phyloP scores from a whole-genome alignment of 2,329 filamentous ascomycete genomes.

The Fusarium brevicatenulatum region DNA sequence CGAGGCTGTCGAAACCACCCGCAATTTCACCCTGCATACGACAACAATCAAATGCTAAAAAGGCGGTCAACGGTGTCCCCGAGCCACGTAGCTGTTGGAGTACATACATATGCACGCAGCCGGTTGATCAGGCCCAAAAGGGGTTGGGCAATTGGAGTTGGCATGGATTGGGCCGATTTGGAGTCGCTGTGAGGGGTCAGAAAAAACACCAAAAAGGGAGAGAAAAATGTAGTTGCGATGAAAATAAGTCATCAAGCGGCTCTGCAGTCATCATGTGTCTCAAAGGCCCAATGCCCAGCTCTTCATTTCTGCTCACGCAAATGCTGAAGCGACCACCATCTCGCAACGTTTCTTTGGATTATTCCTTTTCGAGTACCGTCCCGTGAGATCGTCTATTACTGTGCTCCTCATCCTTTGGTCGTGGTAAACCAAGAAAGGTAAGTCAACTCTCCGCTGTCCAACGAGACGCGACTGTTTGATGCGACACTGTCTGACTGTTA shows the following conservation, averaged over 20 bases:
- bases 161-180: neutral
- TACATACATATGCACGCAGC: constrained; percentile 1
- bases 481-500: neutral
- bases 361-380: neutral
- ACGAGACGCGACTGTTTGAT: neutral
- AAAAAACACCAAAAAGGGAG: neutral
- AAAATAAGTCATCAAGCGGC: neutral
- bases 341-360: neutral
- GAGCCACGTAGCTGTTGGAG: constrained; percentile 3
- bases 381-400: neutral
- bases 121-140: constrained; percentile 1
- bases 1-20: neutral
- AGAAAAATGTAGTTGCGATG: constrained; percentile 2
- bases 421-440: neutral
- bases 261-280: neutral
- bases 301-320: neutral
- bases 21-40: neutral
- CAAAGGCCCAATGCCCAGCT: neutral
- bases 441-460: neutral
- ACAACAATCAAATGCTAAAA: neutral
- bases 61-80: constrained; percentile 9
- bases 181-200: neutral
- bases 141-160: neutral
- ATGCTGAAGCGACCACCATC: neutral
- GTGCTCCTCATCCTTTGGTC: neutral